A percentile compares a stretch with the other conserved stretches of the same genome.
These are phyloP conservation scores for Tieghemiomyces parasiticus DNA, from an alignment of 192 early-diverging fungal genomes.

Conservation along the genomic window DNA sequence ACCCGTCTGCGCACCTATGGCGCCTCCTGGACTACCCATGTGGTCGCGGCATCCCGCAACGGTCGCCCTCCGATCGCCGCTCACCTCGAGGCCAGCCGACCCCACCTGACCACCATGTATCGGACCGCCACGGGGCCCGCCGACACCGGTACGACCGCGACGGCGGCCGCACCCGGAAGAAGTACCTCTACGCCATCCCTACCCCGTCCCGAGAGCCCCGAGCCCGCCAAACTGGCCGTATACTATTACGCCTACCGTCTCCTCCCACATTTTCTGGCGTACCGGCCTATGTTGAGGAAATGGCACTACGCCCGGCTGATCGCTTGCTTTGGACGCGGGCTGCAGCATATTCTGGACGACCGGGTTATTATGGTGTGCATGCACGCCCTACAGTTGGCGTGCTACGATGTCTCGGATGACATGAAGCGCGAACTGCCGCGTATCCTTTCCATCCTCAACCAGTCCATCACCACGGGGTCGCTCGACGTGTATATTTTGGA, in stretches of 20 bases:
- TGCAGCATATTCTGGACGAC: conserved; percentile 11
- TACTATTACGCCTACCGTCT: conserved; percentile 6
- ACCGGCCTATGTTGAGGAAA: not conserved
- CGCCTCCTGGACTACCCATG: not conserved
- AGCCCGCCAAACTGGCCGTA: not conserved
- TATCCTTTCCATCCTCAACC: conserved; percentile 59
- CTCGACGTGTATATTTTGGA: conserved; percentile 79
- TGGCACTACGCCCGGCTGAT: conserved; percentile 1
- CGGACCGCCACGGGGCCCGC: not conserved
- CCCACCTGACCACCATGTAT: not conserved
- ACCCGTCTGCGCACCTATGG: not conserved
- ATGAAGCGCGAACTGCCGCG: conserved; percentile 56
- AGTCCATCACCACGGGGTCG: conserved; percentile 60
- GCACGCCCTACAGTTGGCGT: conserved; percentile 7
- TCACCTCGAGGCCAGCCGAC: not conserved
- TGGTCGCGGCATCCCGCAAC: not conserved
- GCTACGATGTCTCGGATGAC: conserved; percentile 32
- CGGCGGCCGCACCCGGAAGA: too few species aligned
- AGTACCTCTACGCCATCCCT: too few species aligned
- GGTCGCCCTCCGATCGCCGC: not conserved
- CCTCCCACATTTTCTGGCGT: conserved; percentile 1
- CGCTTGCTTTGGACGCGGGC: not conserved
- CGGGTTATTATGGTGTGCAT: conserved; percentile 11
- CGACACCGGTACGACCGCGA: not conserved
- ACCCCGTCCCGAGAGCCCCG: not conserved